These are phyloP conservation scores for Boletus vinaceobasis DNA, from an alignment of 768 basidiomycete species.

Conservation along the genomic window DNA sequence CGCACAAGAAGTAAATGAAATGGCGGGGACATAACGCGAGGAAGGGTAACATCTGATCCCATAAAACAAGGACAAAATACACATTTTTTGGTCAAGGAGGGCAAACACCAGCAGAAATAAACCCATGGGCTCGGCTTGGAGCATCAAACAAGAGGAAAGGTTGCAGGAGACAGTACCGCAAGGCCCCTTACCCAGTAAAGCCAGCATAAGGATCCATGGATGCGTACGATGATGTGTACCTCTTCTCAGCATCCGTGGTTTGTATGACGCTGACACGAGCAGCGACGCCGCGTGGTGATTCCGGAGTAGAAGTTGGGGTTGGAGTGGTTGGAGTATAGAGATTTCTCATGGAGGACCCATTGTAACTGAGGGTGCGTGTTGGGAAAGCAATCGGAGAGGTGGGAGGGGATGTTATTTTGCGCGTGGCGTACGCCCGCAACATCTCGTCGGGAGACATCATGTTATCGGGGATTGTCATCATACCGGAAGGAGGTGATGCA, in stretches of 20 bases:
- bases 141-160: not conserved
- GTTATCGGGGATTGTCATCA: constrained; percentile 40
- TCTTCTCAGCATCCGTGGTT: constrained; percentile 17
- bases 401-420: constrained; percentile 35
- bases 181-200: constrained; percentile 5
- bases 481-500: constrained; percentile 35
- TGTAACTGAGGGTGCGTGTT: constrained; percentile 21
- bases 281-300: not conserved
- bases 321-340: constrained; percentile 25
- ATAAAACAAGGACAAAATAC: constrained; percentile 13
- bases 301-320: constrained; percentile 14
- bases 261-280: constrained; percentile 9
- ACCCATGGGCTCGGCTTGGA: not conserved
- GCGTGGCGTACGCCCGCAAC: constrained; percentile 68
- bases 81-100: constrained; percentile 13
- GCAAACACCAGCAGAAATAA: not conserved
- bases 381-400: constrained; percentile 32
- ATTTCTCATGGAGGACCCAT: constrained; percentile 27
- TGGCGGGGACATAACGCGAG: not conserved
- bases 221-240: constrained; percentile 25
- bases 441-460: constrained; percentile 69
- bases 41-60: not conserved
- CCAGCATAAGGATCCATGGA: constrained; percentile 25
- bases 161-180: not conserved
- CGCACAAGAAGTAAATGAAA: not conserved